Percentiles rank a stretch among this genome's conserved stretches.
phyloP scores from a whole-genome alignment of 352 stramenopile species.

The Halophytophthora polymorphica region DNA sequence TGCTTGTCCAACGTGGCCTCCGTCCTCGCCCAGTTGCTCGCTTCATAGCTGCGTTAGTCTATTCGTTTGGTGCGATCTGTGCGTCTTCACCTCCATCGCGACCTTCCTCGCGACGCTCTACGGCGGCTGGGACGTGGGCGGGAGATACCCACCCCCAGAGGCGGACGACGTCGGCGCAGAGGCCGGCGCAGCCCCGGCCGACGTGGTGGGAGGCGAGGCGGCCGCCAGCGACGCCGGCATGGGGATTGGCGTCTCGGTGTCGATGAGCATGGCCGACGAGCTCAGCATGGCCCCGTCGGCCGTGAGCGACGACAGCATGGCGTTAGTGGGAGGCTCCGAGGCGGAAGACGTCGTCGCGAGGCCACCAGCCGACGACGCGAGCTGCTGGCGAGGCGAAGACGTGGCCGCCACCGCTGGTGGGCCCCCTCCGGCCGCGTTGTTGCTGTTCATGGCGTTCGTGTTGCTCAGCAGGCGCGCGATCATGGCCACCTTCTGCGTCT shows the following conservation, averaged over 20 bases:
- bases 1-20: too few species aligned
- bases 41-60: too few species aligned
- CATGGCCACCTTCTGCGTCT: conserved; percentile 87
- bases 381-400: background rate
- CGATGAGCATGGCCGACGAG: conserved; percentile 32
- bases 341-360: conserved; percentile 1
- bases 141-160: conserved; percentile 16
- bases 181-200: background rate
- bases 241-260: conserved; percentile 46
- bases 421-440: conserved; percentile 17
- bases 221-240: conserved; percentile 38
- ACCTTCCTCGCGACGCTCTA: conserved; percentile 3
- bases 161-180: conserved; percentile 30
- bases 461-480: conserved; percentile 83
- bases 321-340: conserved; percentile 13
- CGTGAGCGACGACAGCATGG: conserved; percentile 24
- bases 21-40: too few species aligned
- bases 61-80: too few species aligned
- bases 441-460: conserved; percentile 73
- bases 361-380: background rate
- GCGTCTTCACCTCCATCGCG: too few species aligned
- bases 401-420: conserved; percentile 6
- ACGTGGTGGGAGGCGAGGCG: conserved; percentile 9
- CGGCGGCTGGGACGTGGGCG: conserved; percentile 19
- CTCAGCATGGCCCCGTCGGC: conserved; percentile 27